Evolutionary conservation across 441 rosid species (phyloP), one percentile per base, ranked within the genome.

Genomic region (Erodium trifolium): DNA sequence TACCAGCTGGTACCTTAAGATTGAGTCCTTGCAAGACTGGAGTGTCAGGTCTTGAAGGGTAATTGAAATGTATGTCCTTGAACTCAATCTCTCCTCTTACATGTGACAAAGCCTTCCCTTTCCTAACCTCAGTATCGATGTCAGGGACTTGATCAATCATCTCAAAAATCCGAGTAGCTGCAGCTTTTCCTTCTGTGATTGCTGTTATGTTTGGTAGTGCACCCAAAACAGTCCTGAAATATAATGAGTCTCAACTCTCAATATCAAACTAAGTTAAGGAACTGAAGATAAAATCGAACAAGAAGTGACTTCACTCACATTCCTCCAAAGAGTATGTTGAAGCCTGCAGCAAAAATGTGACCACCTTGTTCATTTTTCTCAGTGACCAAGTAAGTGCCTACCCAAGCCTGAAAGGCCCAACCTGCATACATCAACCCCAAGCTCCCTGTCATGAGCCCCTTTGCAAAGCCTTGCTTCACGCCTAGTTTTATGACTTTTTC

Each of bases 361-460:
- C 90, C 91, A 1, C 93, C 93, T 71, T 82, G 83, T 80, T 83
- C 89, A 0, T 81, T 75, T 68, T 83, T 84, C 2, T 83, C 82
- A 10, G 84, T 82, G 11, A 84, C 93, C 83, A 88, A 75, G 69
- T 81, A 78, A 68, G 88, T 80, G 64, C 91, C 93, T 0, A 83
- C 16, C 88, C 86, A 88, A 72, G 89, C 86, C 72, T 84, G 91
- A 70, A 84, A 86, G 1, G 91, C 85, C 93, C 93, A 88, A 17
- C 89, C 85, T 0, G 82, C 72, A 74, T 82, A 88, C 51, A 88
- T 86, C 66, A 72, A 81, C 65, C 91, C 93, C 87, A 88, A 82
- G 77, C 91, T 82, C 43, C 93, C 93, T 88, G 84, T 81, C 86
- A 86, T 41, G 78, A 88, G 72, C 16, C 93, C 91, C 74, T 86